Evolutionary conservation across 345 rosid species (phyloP).

Genomic region (Lepidium didymum): DNA sequence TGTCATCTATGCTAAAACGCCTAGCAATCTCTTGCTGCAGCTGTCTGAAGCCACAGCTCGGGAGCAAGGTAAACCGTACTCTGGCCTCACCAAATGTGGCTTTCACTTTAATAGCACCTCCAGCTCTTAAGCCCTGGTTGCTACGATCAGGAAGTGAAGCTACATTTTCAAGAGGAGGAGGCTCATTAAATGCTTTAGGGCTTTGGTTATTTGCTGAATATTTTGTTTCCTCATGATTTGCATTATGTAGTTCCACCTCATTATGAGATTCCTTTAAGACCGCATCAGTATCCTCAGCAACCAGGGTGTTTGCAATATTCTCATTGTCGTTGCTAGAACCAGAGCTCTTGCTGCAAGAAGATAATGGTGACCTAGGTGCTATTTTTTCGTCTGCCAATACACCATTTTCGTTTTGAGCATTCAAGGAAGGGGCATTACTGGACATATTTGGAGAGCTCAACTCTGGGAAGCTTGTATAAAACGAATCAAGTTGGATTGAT

Average conservation of each 20-base stretch:
- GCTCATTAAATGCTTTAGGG: conserved; percentile 45
- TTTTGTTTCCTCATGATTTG: conserved; percentile 42
- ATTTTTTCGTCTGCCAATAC: conserved; percentile 30
- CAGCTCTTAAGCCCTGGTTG: conserved; percentile 8
- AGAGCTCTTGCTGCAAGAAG: conserved; percentile 69
- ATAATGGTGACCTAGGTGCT: conserved; percentile 55
- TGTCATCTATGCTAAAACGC: conserved; percentile 45
- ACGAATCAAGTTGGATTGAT: conserved; percentile 68
- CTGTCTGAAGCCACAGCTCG: conserved; percentile 42
- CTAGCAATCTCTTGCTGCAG: conserved; percentile 52
- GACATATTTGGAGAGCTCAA: conserved; percentile 53
- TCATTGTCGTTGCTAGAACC: conserved; percentile 37
- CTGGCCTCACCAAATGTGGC: conserved; percentile 59
- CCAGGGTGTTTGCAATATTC: conserved; percentile 19
- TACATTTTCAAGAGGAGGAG: conserved; percentile 29
- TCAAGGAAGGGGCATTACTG: conserved; percentile 34
- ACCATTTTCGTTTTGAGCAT: conserved; percentile 35
- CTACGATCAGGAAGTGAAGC: conserved; percentile 29
- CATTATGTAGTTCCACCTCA: conserved; percentile 38
- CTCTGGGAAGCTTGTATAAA: conserved; percentile 81
- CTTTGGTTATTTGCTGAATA: conserved; percentile 49
- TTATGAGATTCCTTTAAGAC: conserved; percentile 46
- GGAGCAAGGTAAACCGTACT: conserved; percentile 55
- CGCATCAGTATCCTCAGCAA: conserved; percentile 30
- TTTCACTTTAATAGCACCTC: conserved; percentile 43